These are phyloP conservation scores for Fusarium ramigenum DNA, from an alignment of 2,329 filamentous ascomycete species.

Conservation along the genomic window DNA sequence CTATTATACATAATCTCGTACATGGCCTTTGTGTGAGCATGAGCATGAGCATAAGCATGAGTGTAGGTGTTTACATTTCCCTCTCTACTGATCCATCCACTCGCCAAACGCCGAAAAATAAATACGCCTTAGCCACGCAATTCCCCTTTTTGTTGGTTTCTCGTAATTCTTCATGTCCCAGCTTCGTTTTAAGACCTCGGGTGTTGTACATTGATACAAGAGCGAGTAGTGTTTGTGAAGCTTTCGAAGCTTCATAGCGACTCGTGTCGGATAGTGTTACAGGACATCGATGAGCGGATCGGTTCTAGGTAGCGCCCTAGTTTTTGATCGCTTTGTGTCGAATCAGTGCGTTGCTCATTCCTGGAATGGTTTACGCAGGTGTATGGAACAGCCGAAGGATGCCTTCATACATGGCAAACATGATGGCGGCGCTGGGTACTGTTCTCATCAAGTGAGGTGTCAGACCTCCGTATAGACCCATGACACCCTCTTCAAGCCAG, in stretches of 20 bases:
- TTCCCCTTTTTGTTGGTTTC: slow-evolving; percentile 16
- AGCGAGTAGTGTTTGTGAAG: neutral
- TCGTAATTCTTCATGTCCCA: slow-evolving; percentile 2
- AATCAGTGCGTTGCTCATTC: neutral
- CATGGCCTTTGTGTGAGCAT: neutral
- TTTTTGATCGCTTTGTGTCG: neutral
- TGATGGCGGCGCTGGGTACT: slow-evolving; percentile 92
- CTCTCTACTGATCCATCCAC: slow-evolving; percentile 13
- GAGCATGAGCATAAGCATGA: slow-evolving; percentile 2
- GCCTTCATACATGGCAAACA: slow-evolving; percentile 88
- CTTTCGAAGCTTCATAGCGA: neutral
- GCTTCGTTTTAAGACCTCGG: neutral
- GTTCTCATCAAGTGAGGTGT: slow-evolving; percentile 92
- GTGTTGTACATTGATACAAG: slow-evolving; percentile 18
- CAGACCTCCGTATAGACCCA: slow-evolving; percentile 87
- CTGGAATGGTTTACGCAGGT: slow-evolving; percentile 40
- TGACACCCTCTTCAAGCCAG: slow-evolving; percentile 87
- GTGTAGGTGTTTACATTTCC: slow-evolving; percentile 2
- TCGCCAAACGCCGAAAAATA: slow-evolving; percentile 31
- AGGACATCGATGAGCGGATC: neutral
- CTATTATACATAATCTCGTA: slow-evolving; percentile 31
- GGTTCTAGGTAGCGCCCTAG: neutral
- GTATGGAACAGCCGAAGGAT: slow-evolving; percentile 61
- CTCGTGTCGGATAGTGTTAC: slow-evolving; percentile 21
- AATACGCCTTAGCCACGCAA: slow-evolving; percentile 2